Percentiles rank a stretch among this genome's conserved stretches.
phyloP scores from a whole-genome alignment of 768 basidiomycete genomes.

The Boletus patriciae region DNA sequence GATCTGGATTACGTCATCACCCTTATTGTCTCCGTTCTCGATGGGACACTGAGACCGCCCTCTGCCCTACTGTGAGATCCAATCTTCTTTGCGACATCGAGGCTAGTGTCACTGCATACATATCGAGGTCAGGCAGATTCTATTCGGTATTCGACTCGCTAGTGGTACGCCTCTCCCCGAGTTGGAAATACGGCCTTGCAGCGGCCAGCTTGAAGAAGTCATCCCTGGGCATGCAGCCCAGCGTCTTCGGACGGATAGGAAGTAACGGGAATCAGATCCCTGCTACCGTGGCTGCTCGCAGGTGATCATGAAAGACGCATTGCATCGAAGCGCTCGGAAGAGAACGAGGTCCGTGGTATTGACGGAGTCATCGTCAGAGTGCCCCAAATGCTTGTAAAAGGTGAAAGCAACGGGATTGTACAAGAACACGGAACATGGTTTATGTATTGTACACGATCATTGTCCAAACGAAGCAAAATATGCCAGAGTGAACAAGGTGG shows the following conservation, averaged over 20 bases:
- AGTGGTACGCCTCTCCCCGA: too few species aligned
- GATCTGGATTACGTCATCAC: background rate
- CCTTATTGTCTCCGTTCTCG: background rate
- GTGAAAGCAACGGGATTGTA: background rate
- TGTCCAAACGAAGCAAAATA: background rate
- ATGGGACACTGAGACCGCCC: background rate
- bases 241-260: background rate
- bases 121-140: too few species aligned
- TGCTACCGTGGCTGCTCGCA: background rate
- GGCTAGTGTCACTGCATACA: too few species aligned
- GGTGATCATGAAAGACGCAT: slow-evolving; percentile 10
- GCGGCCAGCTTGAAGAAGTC: background rate
- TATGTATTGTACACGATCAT: background rate
- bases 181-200: background rate
- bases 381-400: too few species aligned
- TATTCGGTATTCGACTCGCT: too few species aligned
- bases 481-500: background rate
- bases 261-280: background rate
- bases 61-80: background rate
- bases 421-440: background rate
- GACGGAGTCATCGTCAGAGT: too few species aligned
- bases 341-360: background rate
- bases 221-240: background rate
- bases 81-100: too few species aligned
- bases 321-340: background rate